A percentile compares a stretch with the other conserved stretches of the same genome.
These are phyloP conservation scores for Pythium oligandrum DNA, from an alignment of 352 stramenopile species.

Conservation along the genomic window DNA sequence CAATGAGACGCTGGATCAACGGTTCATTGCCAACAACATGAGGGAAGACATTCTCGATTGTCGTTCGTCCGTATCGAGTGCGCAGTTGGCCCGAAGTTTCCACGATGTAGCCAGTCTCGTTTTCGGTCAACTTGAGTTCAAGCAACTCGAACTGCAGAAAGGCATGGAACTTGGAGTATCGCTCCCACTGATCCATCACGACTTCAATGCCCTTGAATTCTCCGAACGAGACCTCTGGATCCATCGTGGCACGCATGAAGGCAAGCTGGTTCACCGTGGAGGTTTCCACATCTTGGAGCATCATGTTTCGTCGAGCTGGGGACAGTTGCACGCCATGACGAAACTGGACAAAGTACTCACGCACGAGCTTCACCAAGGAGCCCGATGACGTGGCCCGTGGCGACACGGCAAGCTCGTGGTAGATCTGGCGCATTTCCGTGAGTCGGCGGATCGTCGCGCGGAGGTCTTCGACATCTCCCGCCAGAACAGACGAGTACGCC, in stretches of 20 bases:
- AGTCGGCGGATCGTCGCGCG: slow-evolving; percentile 39
- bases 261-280: slow-evolving; percentile 14
- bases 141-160: slow-evolving; percentile 47
- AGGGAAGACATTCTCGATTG: slow-evolving; percentile 65
- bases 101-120: slow-evolving; percentile 30
- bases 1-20: slow-evolving; percentile 63
- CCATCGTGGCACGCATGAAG: slow-evolving; percentile 43
- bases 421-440: slow-evolving; percentile 20
- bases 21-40: slow-evolving; percentile 57
- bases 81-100: slow-evolving; percentile 33
- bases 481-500: slow-evolving; percentile 36
- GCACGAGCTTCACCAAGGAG: slow-evolving; percentile 36
- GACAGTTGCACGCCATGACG: slow-evolving; percentile 43
- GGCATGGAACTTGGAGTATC: slow-evolving; percentile 57
- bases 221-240: slow-evolving; percentile 26
- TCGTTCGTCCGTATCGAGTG: slow-evolving; percentile 51
- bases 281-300: slow-evolving; percentile 21
- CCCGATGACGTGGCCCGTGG: slow-evolving; percentile 8
- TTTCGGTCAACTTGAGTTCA: slow-evolving; percentile 35
- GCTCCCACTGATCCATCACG: slow-evolving; percentile 56
- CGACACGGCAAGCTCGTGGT: slow-evolving; percentile 14
- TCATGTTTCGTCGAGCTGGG: slow-evolving; percentile 16
- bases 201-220: slow-evolving; percentile 32
- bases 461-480: slow-evolving; percentile 42
- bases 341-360: slow-evolving; percentile 64